Percentiles rank a stretch among this genome's conserved stretches.
Evolutionary conservation across 139 green algal genomes (phyloP).

Genomic region (Desmodesmus armatus): DNA sequence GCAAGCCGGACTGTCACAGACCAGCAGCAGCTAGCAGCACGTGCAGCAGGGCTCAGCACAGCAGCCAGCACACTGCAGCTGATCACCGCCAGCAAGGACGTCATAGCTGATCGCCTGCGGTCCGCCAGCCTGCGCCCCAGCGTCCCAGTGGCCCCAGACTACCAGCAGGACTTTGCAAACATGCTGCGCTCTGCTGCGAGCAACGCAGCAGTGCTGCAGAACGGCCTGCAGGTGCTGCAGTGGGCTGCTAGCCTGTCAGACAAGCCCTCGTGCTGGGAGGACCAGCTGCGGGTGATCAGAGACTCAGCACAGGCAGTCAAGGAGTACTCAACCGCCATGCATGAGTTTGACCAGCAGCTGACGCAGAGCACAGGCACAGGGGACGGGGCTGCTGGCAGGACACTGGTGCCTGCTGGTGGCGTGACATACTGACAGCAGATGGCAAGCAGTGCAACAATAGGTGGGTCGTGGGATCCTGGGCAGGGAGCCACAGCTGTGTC

Average conservation of each 20-base stretch:
- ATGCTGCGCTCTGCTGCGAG: constrained; percentile 26
- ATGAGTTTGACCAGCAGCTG: constrained; percentile 27
- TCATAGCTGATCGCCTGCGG: constrained; percentile 25
- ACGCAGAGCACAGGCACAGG: not conserved
- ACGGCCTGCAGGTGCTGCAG: not conserved
- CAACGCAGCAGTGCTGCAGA: not conserved
- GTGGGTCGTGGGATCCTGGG: too few relatives aligned
- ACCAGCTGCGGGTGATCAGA: constrained; percentile 12
- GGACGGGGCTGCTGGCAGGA: not conserved
- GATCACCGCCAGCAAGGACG: constrained; percentile 11
- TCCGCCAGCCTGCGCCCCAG: constrained; percentile 33
- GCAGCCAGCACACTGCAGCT: not conserved
- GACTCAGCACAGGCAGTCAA: constrained; percentile 6
- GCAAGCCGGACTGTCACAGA: not conserved
- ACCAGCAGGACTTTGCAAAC: constrained; percentile 23
- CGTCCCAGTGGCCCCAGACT: constrained; percentile 31
- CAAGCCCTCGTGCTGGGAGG: constrained; percentile 34
- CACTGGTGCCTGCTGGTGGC: not conserved
- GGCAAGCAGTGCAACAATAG: too few relatives aligned
- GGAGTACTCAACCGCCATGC: not conserved
- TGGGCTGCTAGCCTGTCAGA: constrained; percentile 26
- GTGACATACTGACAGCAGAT: not conserved
- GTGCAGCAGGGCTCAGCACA: not conserved
- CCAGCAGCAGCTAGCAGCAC: not conserved
- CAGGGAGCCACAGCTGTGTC: not conserved